phyloP scores from a whole-genome alignment of 1,284 basidiomycete species.

The Pyrrhoderma lamaoense region DNA sequence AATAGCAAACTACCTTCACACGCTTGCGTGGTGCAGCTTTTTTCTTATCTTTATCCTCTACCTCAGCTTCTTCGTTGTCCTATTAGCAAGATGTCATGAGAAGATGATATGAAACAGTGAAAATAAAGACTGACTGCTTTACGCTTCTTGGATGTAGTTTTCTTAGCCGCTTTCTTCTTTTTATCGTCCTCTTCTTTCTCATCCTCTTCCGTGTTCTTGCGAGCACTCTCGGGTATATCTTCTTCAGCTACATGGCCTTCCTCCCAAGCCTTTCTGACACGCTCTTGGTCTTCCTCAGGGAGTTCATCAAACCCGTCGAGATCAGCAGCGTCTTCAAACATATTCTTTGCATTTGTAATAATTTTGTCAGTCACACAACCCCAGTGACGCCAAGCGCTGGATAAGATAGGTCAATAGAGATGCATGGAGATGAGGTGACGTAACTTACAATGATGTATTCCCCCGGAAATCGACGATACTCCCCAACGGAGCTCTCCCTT shows the following conservation, averaged over 20 bases:
- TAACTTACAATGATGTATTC: conserved; percentile 60
- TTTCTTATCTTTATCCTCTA: conserved; percentile 27
- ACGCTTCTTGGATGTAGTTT: conserved; percentile 25
- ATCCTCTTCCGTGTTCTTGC: conserved; percentile 45
- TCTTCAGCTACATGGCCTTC: conserved; percentile 70
- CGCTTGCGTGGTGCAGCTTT: conserved; percentile 23
- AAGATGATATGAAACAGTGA: background rate
- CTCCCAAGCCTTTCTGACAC: conserved; percentile 61
- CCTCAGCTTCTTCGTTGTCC: conserved; percentile 22
- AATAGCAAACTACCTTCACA: conserved; percentile 24
- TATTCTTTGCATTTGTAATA: conserved; percentile 64
- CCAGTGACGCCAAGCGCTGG: conserved; percentile 75
- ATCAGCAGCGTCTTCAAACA: conserved; percentile 51
- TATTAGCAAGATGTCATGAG: conserved; percentile 22
- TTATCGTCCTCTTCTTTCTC: conserved; percentile 37
- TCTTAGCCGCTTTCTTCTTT: conserved; percentile 31
- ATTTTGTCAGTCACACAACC: conserved; percentile 70
- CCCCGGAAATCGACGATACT: conserved; percentile 73
- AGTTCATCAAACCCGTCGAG: conserved; percentile 71
- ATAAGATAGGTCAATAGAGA: conserved; percentile 19
- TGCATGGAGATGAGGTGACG: conserved; percentile 15
- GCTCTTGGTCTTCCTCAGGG: conserved; percentile 54
- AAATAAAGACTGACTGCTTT: conserved; percentile 24
- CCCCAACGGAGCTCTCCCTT: conserved; percentile 71
- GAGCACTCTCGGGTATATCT: conserved; percentile 69